Evolutionary conservation across 2,329 filamentous ascomycete species (phyloP).

Genomic region (Madurella fahalii): DNA sequence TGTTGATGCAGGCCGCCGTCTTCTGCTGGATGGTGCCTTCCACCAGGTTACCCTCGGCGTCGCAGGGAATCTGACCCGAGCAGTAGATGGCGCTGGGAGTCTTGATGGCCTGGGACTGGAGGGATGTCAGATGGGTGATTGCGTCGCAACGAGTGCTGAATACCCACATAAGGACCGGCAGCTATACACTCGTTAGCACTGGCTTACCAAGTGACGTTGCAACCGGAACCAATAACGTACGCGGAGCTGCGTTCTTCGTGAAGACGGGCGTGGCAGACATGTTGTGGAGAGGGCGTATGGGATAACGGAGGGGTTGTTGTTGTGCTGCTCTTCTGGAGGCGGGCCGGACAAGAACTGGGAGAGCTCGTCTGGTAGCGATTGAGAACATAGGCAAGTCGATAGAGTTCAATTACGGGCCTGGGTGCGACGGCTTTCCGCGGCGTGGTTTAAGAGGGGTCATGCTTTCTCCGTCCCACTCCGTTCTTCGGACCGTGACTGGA

Average conservation of each 20-base stretch:
- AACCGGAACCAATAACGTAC: slow-evolving; percentile 39
- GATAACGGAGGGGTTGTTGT: not conserved
- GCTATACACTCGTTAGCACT: slow-evolving; percentile 36
- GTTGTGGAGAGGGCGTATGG: slow-evolving; percentile 39
- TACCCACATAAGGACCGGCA: slow-evolving; percentile 59
- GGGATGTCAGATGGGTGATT: not conserved
- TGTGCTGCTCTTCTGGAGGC: slow-evolving; percentile 1
- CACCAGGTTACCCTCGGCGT: slow-evolving; percentile 51
- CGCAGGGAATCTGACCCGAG: slow-evolving; percentile 67
- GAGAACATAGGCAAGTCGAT: slow-evolving; percentile 20
- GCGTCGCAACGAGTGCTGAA: not conserved
- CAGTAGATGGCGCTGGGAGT: slow-evolving; percentile 62
- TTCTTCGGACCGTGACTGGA: slow-evolving; percentile 22
- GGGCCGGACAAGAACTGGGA: slow-evolving; percentile 20
- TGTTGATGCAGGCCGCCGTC: slow-evolving; percentile 63
- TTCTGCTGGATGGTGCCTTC: slow-evolving; percentile 60
- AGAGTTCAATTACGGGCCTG: not conserved
- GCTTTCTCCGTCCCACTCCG: slow-evolving; percentile 20
- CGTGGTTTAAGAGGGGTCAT: not conserved
- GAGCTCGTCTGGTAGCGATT: slow-evolving; percentile 11
- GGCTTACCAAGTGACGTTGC: not conserved
- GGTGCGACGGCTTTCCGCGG: not conserved
- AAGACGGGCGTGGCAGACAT: slow-evolving; percentile 45
- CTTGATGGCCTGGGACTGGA: slow-evolving; percentile 62
- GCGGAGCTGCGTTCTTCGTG: slow-evolving; percentile 56